Evolutionary conservation across 805 yeast genomes (phyloP).

Genomic region (Pichia cabralensis): DNA sequence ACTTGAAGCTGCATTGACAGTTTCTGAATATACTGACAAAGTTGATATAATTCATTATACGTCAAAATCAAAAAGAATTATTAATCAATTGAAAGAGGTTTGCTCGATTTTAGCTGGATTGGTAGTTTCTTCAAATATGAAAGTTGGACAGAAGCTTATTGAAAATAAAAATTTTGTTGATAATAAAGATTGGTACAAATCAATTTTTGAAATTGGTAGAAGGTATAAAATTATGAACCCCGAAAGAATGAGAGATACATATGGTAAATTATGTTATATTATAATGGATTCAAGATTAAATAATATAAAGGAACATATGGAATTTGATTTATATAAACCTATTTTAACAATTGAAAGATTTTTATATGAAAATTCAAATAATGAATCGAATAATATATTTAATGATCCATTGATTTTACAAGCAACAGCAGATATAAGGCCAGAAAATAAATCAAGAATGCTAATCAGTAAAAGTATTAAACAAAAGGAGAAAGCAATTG

Average conservation of each 20-base stretch:
- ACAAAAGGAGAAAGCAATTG: slow-evolving; percentile 61
- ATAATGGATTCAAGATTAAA: slow-evolving; percentile 76
- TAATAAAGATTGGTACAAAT: slow-evolving; percentile 65
- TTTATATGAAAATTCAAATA: slow-evolving; percentile 18
- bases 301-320: slow-evolving; percentile 61
- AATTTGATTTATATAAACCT: slow-evolving; percentile 66
- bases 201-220: slow-evolving; percentile 67
- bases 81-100: slow-evolving; percentile 61
- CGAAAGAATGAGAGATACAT: slow-evolving; percentile 67
- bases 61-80: slow-evolving; percentile 62
- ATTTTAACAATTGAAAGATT: slow-evolving; percentile 45
- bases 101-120: slow-evolving; percentile 73
- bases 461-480: slow-evolving; percentile 51
- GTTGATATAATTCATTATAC: slow-evolving; percentile 61
- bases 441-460: slow-evolving; percentile 44
- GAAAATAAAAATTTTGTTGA: slow-evolving; percentile 59
- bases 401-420: slow-evolving; percentile 48
- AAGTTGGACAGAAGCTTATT: slow-evolving; percentile 53
- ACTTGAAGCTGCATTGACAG: slow-evolving; percentile 68
- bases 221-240: slow-evolving; percentile 81
- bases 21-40: slow-evolving; percentile 70
- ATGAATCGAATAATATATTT: slow-evolving; percentile 32
- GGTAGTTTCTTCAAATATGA: slow-evolving; percentile 68
- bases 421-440: slow-evolving; percentile 60
- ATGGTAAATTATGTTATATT: slow-evolving; percentile 75